phyloP scores from a whole-genome alignment of 1,139 yeast species.

The Kurtzmaniella natalensis region DNA sequence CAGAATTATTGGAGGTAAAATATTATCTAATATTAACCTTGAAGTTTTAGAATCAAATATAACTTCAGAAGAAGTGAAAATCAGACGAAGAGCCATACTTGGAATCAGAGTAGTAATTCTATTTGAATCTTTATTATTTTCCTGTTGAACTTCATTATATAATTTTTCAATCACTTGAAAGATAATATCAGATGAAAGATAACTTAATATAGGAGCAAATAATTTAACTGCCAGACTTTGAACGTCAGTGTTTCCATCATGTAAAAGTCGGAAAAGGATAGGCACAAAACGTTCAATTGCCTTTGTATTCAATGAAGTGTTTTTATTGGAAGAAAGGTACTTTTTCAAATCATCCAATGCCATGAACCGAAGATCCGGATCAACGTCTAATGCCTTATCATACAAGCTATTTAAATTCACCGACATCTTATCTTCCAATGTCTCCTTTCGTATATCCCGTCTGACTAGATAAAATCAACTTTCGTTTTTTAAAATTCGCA shows the following conservation, averaged over 20 bases:
- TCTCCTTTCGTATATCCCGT: conserved; percentile 10
- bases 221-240: conserved; percentile 71
- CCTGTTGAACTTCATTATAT: conserved; percentile 20
- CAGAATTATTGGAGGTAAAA: conserved; percentile 17
- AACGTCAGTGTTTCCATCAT: conserved; percentile 71
- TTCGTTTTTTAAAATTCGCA: too few relatives aligned
- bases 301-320: conserved; percentile 10
- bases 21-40: conserved; percentile 19
- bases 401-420: conserved; percentile 23
- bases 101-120: conserved; percentile 60
- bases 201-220: conserved; percentile 39
- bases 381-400: conserved; percentile 61
- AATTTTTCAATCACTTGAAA: conserved; percentile 22
- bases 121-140: conserved; percentile 21
- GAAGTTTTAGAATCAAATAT: conserved; percentile 16
- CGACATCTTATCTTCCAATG: conserved; percentile 10
- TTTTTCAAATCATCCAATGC: conserved; percentile 73
- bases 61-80: conserved; percentile 36
- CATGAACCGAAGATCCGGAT: conserved; percentile 85
- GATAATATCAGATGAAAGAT: conserved; percentile 21
- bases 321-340: conserved; percentile 18
- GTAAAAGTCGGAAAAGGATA: conserved; percentile 48
- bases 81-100: conserved; percentile 66
- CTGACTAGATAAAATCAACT: too few relatives aligned
- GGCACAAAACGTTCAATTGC: conserved; percentile 40